Conservation (phyloP, 768 basidiomycete species). For the Naganishia kalamii region DNA sequence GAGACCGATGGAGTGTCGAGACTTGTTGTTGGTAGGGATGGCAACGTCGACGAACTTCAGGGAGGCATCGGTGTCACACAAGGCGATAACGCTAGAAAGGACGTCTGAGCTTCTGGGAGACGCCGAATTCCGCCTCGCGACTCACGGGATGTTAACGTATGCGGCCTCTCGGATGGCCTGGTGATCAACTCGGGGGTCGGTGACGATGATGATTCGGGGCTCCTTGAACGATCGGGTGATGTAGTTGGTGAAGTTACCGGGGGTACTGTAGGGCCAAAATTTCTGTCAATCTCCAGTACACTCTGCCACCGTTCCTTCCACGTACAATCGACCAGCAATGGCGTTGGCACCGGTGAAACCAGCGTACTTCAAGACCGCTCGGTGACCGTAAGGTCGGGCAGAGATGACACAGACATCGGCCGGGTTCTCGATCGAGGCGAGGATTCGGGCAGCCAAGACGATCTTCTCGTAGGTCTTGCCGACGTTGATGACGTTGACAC, state of each 20-base stretch:
- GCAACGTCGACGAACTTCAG: slow-evolving; percentile 96
- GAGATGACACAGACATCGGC: slow-evolving; percentile 97
- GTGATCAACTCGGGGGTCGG: slow-evolving; percentile 98
- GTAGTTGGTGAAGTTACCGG: slow-evolving; percentile 99
- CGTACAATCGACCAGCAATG: slow-evolving; percentile 85
- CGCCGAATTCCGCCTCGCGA: background rate
- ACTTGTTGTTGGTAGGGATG: slow-evolving; percentile 99
- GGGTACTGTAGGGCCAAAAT: slow-evolving; percentile 54
- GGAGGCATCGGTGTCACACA: slow-evolving; percentile 97
- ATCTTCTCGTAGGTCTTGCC: slow-evolving; percentile 99
- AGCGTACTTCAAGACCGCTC: slow-evolving; percentile 97
- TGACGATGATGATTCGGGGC: slow-evolving; percentile 94
- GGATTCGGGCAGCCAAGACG: slow-evolving; percentile 93
- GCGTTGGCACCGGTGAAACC: slow-evolving; percentile 97
- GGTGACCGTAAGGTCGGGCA: slow-evolving; percentile 96
- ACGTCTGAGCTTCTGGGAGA: background rate
- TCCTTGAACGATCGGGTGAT: slow-evolving; percentile 99
- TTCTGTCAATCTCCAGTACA: background rate
- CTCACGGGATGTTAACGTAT: slow-evolving; percentile 93
- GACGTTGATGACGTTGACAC: slow-evolving; percentile 93
- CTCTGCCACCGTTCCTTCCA: background rate
- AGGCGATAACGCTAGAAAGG: slow-evolving; percentile 69
- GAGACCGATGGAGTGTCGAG: slow-evolving; percentile 91
- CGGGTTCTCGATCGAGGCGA: slow-evolving; percentile 96
- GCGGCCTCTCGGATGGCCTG: slow-evolving; percentile 99